phyloP scores from a whole-genome alignment of 2,329 filamentous ascomycete genomes.

The Cercospora sesami region DNA sequence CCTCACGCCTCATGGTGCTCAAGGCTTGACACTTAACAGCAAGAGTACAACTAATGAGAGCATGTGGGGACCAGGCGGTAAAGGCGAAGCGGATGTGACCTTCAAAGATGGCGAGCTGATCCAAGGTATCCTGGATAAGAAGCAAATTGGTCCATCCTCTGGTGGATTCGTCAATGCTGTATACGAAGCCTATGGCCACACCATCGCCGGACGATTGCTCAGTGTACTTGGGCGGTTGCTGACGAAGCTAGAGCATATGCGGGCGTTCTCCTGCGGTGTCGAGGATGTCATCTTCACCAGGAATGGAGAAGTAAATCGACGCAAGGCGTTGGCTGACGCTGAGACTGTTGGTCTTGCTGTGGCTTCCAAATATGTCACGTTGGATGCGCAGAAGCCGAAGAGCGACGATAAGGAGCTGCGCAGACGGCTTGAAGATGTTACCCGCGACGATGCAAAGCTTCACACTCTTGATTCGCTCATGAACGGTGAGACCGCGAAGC shows the following conservation, averaged over 20 bases:
- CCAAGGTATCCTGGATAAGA: conserved; percentile 90
- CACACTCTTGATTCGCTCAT: conserved; percentile 85
- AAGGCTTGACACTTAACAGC: conserved; percentile 75
- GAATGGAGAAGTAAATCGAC: conserved; percentile 71
- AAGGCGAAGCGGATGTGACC: conserved; percentile 70
- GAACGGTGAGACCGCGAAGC: conserved; percentile 66
- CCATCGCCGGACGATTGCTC: conserved; percentile 79
- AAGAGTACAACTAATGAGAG: conserved; percentile 76
- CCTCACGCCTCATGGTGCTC: conserved; percentile 74
- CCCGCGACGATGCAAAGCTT: conserved; percentile 89
- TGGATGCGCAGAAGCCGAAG: conserved; percentile 64
- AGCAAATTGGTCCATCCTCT: conserved; percentile 82
- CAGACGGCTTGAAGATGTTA: conserved; percentile 79
- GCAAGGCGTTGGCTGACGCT: conserved; percentile 67
- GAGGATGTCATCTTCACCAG: conserved; percentile 87
- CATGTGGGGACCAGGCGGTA: conserved; percentile 68
- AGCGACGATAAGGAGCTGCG: conserved; percentile 69
- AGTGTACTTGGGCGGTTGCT: conserved; percentile 86
- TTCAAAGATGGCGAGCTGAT: conserved; percentile 86
- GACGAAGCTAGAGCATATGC: conserved; percentile 87
- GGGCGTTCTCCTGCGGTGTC: conserved; percentile 95
- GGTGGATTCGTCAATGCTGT: conserved; percentile 89
- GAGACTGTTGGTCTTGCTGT: conserved; percentile 72
- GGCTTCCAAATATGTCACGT: conserved; percentile 82
- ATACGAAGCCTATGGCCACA: conserved; percentile 89